phyloP scores from a whole-genome alignment of 768 basidiomycete genomes.

The Russula sp. region DNA sequence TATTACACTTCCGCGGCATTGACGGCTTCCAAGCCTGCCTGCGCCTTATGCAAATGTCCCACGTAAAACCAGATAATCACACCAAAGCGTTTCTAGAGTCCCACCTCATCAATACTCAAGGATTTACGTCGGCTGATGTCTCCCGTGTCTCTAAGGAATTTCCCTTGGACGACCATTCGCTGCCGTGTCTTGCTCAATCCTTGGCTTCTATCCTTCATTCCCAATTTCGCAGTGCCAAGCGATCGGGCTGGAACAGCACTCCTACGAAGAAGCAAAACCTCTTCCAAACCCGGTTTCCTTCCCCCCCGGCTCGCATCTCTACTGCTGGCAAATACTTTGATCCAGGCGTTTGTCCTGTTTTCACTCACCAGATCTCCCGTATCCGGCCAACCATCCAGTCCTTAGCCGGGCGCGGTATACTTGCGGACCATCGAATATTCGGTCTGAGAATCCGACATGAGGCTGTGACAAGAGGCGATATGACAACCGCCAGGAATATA shows the following conservation, averaged over 20 bases:
- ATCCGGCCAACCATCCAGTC: constrained; percentile 42
- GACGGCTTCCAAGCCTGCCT: constrained; percentile 42
- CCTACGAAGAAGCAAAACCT: constrained; percentile 26
- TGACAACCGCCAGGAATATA: constrained; percentile 45
- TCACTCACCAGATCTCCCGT: constrained; percentile 29
- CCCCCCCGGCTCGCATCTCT: neutral
- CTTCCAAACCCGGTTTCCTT: neutral
- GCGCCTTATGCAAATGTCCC: constrained; percentile 47
- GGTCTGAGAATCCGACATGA: constrained; percentile 61
- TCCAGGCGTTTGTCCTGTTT: constrained; percentile 41
- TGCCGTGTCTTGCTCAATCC: constrained; percentile 52
- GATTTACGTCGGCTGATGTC: constrained; percentile 41
- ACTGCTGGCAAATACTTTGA: constrained; percentile 34
- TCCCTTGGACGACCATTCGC: constrained; percentile 40
- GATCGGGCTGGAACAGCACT: constrained; percentile 32
- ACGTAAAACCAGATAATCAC: constrained; percentile 45
- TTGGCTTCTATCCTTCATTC: constrained; percentile 46
- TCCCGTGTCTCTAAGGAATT: constrained; percentile 43
- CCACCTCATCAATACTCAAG: constrained; percentile 42
- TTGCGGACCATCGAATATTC: constrained; percentile 51
- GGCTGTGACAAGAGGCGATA: constrained; percentile 46
- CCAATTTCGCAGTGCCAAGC: constrained; percentile 30
- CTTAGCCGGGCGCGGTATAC: constrained; percentile 42
- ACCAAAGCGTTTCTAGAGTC: constrained; percentile 53
- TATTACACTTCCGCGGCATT: constrained; percentile 46